These are phyloP conservation scores for Asterophora lycoperdoides DNA, from an alignment of 768 basidiomycete genomes.

Conservation along the genomic window DNA sequence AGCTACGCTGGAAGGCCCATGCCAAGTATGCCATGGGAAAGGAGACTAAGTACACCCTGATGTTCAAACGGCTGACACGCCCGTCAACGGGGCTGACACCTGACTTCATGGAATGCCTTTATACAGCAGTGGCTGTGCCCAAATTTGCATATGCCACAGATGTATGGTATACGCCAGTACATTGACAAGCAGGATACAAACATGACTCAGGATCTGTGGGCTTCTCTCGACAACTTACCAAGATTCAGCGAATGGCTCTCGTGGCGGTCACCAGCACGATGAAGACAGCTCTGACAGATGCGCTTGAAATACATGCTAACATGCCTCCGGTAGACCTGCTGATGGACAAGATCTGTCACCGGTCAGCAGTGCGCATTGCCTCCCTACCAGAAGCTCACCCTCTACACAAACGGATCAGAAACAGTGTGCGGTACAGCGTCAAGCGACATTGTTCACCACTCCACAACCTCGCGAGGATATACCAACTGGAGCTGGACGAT, in stretches of 20 bases:
- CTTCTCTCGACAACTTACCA: conserved; percentile 11
- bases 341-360: no score
- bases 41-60: no score
- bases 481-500: no score
- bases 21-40: neutral
- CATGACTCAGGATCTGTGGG: conserved; percentile 10
- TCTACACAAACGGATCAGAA: no score
- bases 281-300: conserved; percentile 15
- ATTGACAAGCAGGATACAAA: neutral
- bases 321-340: neutral
- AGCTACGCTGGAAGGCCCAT: conserved; percentile 12
- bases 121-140: conserved; percentile 20
- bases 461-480: no score
- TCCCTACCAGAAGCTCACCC: no score
- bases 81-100: conserved; percentile 4
- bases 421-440: no score
- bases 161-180: conserved; percentile 20
- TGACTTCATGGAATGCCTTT: conserved; percentile 20
- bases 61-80: neutral
- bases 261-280: conserved; percentile 22
- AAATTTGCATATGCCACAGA: conserved; percentile 22
- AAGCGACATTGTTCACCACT: no score
- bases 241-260: conserved; percentile 16
- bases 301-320: conserved; percentile 17
- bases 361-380: no score